phyloP scores from a whole-genome alignment of 768 basidiomycete species.

The Cystobasidium tubakii region DNA sequence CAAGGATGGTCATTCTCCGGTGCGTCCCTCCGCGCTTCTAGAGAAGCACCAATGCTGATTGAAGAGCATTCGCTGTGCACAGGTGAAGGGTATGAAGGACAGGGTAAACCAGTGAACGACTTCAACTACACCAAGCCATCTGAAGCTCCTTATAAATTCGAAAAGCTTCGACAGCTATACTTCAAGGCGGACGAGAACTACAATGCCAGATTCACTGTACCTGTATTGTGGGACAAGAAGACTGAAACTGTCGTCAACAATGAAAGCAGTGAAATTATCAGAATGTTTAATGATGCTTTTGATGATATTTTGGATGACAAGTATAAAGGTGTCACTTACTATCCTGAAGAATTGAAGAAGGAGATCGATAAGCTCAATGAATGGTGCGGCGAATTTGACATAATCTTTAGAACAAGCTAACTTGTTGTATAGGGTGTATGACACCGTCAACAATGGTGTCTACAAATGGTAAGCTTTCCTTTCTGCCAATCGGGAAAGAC shows the following conservation, averaged over 20 bases:
- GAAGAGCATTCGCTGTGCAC: not conserved
- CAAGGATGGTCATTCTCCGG: conserved; percentile 80
- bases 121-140: conserved; percentile 55
- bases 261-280: conserved; percentile 78
- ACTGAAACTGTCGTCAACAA: conserved; percentile 83
- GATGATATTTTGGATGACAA: conserved; percentile 37
- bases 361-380: conserved; percentile 80
- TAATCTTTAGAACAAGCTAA: not conserved
- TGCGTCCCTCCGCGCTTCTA: conserved; percentile 20
- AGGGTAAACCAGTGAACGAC: conserved; percentile 67
- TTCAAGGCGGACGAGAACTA: conserved; percentile 68
- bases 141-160: conserved; percentile 41
- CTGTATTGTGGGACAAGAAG: conserved; percentile 89
- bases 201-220: conserved; percentile 70
- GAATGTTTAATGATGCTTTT: conserved; percentile 67
- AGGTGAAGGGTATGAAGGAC: conserved; percentile 48
- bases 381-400: conserved; percentile 69
- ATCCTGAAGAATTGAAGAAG: conserved; percentile 64
- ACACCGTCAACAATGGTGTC: conserved; percentile 50
- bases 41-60: conserved; percentile 17
- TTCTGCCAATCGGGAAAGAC: conserved; percentile 55
- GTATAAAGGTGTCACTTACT: conserved; percentile 55
- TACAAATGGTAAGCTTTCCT: conserved; percentile 20
- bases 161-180: conserved; percentile 80
- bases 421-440: conserved; percentile 36